These are phyloP conservation scores for Hypholoma sublateritium DNA, from an alignment of 768 basidiomycete genomes.

Conservation along the genomic window DNA sequence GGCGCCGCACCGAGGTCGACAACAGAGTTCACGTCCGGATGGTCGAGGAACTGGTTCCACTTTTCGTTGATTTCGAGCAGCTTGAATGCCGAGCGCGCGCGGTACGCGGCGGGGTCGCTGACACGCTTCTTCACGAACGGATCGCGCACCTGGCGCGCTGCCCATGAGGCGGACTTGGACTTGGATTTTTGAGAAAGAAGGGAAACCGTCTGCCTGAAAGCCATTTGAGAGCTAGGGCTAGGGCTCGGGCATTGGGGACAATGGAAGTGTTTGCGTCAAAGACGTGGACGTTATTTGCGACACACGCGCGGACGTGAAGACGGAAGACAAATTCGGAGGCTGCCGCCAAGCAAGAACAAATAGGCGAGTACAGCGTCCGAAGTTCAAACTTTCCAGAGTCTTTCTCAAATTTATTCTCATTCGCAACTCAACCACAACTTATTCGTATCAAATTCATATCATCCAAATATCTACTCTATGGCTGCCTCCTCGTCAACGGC, in stretches of 20 bases:
- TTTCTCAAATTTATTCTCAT: too few relatives aligned
- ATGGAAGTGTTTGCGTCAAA: background rate
- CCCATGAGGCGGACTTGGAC: conserved; percentile 58
- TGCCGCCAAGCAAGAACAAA: too few relatives aligned
- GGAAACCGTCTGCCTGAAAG: conserved; percentile 14
- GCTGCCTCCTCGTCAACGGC: background rate
- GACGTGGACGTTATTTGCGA: too few relatives aligned
- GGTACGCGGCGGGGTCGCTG: conserved; percentile 47
- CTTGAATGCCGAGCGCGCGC: conserved; percentile 91
- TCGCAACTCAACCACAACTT: too few relatives aligned
- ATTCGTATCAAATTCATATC: too few relatives aligned
- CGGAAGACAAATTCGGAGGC: too few relatives aligned
- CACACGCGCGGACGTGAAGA: too few relatives aligned
- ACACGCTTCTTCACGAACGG: conserved; percentile 64
- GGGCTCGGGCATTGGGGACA: conserved; percentile 1
- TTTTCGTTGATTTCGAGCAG: conserved; percentile 74
- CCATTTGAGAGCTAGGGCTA: conserved; percentile 9
- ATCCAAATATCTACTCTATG: too few relatives aligned
- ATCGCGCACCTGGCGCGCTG: conserved; percentile 67
- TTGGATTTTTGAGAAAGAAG: conserved; percentile 25
- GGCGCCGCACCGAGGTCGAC: conserved; percentile 93
- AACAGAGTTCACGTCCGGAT: conserved; percentile 56
- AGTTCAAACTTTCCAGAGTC: too few relatives aligned
- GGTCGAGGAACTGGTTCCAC: conserved; percentile 51
- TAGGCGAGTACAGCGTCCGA: too few relatives aligned